Base-by-base conservation (phyloP, 73 alveolate species). In the Paramecium biaurelia region DNA sequence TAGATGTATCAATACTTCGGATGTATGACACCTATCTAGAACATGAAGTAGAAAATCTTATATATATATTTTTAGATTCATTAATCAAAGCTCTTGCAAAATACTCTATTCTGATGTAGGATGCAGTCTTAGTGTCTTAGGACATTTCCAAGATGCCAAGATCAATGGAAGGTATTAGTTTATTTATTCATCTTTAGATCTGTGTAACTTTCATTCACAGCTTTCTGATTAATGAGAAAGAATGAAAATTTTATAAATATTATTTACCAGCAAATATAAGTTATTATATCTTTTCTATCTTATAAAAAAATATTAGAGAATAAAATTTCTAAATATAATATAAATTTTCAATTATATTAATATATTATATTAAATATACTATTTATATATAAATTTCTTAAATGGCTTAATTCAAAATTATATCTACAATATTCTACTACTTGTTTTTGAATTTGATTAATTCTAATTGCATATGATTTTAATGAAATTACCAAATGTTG, bases 161-260 rank as follows among this genome's bases (percentile, higher is more conserved):
- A 79, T 79, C 30, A 79, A 79, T 79, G 90, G 90, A 79, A 79
- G 59, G 87, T 74, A 74, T 34, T 14, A 53, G 18, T 5, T 74
- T 18, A 12, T 30, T 35, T 41, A 74, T n/a, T 37, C 3, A 0
- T 4, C 10, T 14, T 74, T 74, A 74, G 90, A 79, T 79, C 90
- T 79, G 76, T 79, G 90, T 79, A 79, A 45, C 90, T 79, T 45
- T 79, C 90, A 38, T 79, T 79, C 72, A 41, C 90, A 79, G 90
- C 90, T 43, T 79, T 79, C 72, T 79, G 90, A 79, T 72, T 63
- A 63, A 63, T 63, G 84, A 63, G 30, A 53, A 53, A 5, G 68
- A 53, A 53, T 53, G 68, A 53, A 53, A 2, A n/a, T n/a, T 53
- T 53, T 53, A 53, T 53, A 4, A 53, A 53, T 53, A 53, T 53